Evolutionary conservation across 2,329 filamentous ascomycete species (phyloP).

Genomic region (Exserohilum rostratum): DNA sequence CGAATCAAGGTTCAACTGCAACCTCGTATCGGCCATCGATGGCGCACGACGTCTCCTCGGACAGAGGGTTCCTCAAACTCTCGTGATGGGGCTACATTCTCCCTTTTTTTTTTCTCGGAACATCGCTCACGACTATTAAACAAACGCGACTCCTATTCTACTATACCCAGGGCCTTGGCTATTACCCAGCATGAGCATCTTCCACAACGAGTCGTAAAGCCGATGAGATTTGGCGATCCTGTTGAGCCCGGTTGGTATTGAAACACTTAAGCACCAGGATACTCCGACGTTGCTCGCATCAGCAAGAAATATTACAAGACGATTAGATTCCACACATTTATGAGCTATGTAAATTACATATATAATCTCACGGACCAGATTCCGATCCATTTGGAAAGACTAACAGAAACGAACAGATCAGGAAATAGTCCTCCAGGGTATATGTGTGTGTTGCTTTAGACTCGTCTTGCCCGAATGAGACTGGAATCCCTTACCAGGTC

Average conservation of each 20-base stretch:
- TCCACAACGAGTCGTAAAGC: neutral
- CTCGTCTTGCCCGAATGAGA: neutral
- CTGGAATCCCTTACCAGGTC: no score
- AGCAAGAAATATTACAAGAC: neutral
- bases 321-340: no score
- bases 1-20: neutral
- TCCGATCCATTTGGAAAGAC: neutral
- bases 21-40: neutral
- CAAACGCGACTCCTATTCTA: neutral
- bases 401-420: neutral
- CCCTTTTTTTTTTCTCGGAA: neutral
- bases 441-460: neutral
- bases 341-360: no score
- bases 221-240: neutral
- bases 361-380: neutral
- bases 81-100: no score
- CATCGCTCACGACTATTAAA: neutral
- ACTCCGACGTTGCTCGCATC: neutral
- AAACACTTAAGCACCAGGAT: neutral
- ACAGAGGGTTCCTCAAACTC: no score
- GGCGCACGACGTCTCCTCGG: no score
- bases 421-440: neutral
- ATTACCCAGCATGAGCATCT: no score
- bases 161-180: no score
- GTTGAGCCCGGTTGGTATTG: neutral